phyloP scores from a whole-genome alignment of 192 early-diverging fungal genomes.

The Mortierella antarctica region DNA sequence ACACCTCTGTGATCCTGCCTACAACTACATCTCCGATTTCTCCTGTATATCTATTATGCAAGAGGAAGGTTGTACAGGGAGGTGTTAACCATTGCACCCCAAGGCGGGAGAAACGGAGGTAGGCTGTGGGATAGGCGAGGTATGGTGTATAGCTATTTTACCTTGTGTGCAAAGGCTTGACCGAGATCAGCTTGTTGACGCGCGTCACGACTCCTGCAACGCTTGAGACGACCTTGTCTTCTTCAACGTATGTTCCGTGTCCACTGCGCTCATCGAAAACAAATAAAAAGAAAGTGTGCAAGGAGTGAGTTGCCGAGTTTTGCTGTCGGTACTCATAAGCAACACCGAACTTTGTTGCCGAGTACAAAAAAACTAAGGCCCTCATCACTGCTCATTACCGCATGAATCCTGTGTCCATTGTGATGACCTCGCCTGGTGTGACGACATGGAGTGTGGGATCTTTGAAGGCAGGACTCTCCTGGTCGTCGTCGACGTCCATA shows the following conservation, averaged over 20 bases:
- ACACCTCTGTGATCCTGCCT: slow-evolving; percentile 92
- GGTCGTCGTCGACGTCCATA: slow-evolving; percentile 55
- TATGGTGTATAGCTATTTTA: slow-evolving; percentile 18
- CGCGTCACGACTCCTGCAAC: slow-evolving; percentile 92
- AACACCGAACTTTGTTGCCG: too few species aligned
- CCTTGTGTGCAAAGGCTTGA: slow-evolving; percentile 87
- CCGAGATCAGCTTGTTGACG: slow-evolving; percentile 96
- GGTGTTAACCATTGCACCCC: too few species aligned
- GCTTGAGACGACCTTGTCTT: slow-evolving; percentile 79
- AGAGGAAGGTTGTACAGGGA: background rate
- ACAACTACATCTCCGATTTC: slow-evolving; percentile 98
- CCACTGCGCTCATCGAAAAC: slow-evolving; percentile 61
- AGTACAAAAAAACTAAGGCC: too few species aligned
- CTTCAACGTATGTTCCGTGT: slow-evolving; percentile 88
- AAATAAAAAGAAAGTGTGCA: background rate
- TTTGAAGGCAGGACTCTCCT: slow-evolving; percentile 7
- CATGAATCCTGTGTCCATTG: slow-evolving; percentile 81
- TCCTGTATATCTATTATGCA: slow-evolving; percentile 71
- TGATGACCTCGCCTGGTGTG: slow-evolving; percentile 83
- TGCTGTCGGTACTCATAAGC: background rate
- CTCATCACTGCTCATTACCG: slow-evolving; percentile 50
- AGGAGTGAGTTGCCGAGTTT: background rate
- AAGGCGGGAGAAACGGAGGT: background rate
- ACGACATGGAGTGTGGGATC: slow-evolving; percentile 60
- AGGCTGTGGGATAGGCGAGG: background rate